Evolutionary conservation across 208 protist species (phyloP), one percentile per base, ranked within the genome.

Genomic region (Trypanosoma avium): DNA sequence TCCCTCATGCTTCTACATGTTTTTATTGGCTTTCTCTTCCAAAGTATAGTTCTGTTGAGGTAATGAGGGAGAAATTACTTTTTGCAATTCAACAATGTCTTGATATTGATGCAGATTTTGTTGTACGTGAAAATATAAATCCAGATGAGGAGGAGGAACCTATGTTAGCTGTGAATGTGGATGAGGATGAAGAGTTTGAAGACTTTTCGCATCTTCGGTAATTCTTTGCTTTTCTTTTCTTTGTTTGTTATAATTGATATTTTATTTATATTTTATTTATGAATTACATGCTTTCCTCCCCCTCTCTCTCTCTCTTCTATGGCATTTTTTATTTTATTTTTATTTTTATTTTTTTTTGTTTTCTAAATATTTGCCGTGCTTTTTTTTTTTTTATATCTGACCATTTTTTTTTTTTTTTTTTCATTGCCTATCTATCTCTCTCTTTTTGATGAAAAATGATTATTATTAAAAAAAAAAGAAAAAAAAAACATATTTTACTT

Each of bases 1-100:
- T 98, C 15, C 95, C 97, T 21, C 83, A 97, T 42, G 88, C 92
- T 27, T 90, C 90, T 21, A 99, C 97, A 45, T 99, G 97, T 76
- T 98, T 98, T 77, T 98, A 98, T 65, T 97, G 83, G 69, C 80
- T 98, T 19, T 87, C 87, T 0, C 75, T 99, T 42, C 97, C 97
- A 21, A 52, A 73, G 15, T 99, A 99, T 79, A 88, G 82, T 69
- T 91, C 82, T 7, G 58, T 77, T 6, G 78, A 86, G n/a, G 74
- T 97, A 12, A 83, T 99, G 85, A 66, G 75, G 32, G 76, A 95
- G 53, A 97, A 89, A 67, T 65, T 99, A n/a, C 77, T 98, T 2
- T 98, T 97, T 68, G 95, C 97, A 2, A 98, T 98, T 61, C 83
- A 89, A 50, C 86, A 98, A 30, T 99, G 97, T 64, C 65, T 87